Percentiles rank a stretch among this genome's conserved stretches.
These are phyloP conservation scores for Pinus tabuliformis DNA, from an alignment of 75 land plant genomes.

Conservation along the genomic window DNA sequence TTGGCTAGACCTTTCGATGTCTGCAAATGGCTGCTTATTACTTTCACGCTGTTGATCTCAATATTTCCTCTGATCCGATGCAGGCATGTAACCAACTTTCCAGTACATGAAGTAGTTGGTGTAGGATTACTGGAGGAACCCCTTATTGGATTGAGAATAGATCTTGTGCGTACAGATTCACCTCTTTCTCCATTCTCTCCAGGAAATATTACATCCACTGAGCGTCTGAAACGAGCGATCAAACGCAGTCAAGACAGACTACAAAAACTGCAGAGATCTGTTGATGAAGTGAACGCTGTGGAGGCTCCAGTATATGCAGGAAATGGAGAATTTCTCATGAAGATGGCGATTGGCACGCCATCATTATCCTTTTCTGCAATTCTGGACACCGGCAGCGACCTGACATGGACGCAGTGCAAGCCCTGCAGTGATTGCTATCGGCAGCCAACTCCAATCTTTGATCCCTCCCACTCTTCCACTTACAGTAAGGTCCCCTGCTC, in stretches of 20 bases:
- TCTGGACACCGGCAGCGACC: slow-evolving; percentile 30
- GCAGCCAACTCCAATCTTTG: slow-evolving; percentile 20
- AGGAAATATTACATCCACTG: not conserved
- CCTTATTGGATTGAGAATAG: not conserved
- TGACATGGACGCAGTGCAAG: slow-evolving; percentile 33
- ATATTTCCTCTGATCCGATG: no score
- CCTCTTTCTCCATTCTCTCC: not conserved
- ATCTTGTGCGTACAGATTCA: not conserved
- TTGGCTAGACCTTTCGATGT: no score
- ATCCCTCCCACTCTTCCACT: slow-evolving; percentile 25
- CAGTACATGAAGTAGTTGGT: no score
- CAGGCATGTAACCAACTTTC: no score
- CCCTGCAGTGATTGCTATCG: slow-evolving; percentile 25
- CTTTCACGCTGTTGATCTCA: no score
- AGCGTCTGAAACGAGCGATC: not conserved
- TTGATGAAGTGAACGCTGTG: not conserved
- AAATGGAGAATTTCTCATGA: slow-evolving; percentile 18
- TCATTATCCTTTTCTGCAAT: slow-evolving; percentile 2
- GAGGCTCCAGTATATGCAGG: not conserved
- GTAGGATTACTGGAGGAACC: no score
- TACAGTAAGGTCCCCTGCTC: slow-evolving; percentile 16
- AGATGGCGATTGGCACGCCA: slow-evolving; percentile 23
- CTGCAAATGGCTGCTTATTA: no score
- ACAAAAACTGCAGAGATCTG: not conserved
- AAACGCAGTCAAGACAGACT: not conserved